Conservation (phyloP, 2,329 filamentous ascomycete genomes). For the Claviceps fusiformis region DNA sequence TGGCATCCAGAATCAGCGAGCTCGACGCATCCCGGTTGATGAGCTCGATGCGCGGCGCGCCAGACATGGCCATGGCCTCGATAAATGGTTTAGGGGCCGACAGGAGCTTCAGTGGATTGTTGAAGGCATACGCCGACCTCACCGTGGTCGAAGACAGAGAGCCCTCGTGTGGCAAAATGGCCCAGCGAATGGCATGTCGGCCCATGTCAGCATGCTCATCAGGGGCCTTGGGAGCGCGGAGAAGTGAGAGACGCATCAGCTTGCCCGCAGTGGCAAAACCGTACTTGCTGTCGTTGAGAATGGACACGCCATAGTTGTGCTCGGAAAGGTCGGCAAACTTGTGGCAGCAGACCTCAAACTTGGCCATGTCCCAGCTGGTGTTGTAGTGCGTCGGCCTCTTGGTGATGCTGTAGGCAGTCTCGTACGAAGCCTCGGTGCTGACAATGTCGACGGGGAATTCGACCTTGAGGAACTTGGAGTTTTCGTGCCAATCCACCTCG, state of each 20-base stretch:
- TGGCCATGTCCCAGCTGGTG: constrained; percentile 93
- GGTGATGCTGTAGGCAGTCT: constrained; percentile 85
- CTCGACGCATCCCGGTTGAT: constrained; percentile 37
- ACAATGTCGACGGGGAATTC: constrained; percentile 89
- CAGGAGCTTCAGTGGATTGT: constrained; percentile 52
- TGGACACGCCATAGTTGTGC: constrained; percentile 75
- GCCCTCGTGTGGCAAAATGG: constrained; percentile 74
- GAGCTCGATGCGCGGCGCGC: constrained; percentile 54
- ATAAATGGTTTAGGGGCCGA: constrained; percentile 16
- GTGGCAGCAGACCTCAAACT: constrained; percentile 93
- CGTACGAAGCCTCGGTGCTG: constrained; percentile 88
- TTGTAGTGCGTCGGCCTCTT: constrained; percentile 94
- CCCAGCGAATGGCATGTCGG: constrained; percentile 73
- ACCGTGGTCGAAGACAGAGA: constrained; percentile 59
- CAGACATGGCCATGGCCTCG: constrained; percentile 13
- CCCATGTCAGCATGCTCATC: constrained; percentile 95
- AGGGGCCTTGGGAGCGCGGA: constrained; percentile 81
- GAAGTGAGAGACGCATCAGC: constrained; percentile 75
- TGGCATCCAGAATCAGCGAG: constrained; percentile 68
- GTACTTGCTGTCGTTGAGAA: constrained; percentile 92
- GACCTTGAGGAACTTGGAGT: constrained; percentile 96
- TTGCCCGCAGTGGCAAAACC: constrained; percentile 85
- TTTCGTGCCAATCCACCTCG: constrained; percentile 94
- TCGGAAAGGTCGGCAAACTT: constrained; percentile 88
- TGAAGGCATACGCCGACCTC: constrained; percentile 78